phyloP scores from a whole-genome alignment of 441 rosid species.

The Jatropha multifida region DNA sequence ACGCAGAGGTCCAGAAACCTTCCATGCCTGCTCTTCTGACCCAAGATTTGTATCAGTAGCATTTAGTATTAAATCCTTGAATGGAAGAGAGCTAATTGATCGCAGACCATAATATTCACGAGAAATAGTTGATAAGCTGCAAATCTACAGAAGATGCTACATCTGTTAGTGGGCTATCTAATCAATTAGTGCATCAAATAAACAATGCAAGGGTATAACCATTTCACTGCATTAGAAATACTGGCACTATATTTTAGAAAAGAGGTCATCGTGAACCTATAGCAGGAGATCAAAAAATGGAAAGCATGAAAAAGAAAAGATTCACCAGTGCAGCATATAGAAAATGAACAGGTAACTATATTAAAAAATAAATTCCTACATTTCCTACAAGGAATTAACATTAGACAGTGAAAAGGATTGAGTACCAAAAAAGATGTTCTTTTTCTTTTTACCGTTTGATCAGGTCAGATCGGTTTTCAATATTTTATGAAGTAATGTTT shows the following conservation, averaged over 20 bases:
- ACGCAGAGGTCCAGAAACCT: constrained; percentile 62
- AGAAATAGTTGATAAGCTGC: constrained; percentile 85
- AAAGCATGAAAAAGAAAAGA: neutral
- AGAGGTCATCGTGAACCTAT: neutral
- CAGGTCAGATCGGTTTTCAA: neutral
- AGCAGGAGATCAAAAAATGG: neutral
- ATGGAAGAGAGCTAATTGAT: constrained; percentile 77
- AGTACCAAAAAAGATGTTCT: neutral
- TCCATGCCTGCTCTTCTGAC: constrained; percentile 72
- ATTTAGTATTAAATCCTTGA: constrained; percentile 78
- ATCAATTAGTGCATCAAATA: constrained; percentile 7
- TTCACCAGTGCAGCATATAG: neutral
- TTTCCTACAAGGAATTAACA: neutral
- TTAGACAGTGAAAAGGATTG: neutral
- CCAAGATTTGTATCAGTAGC: constrained; percentile 53
- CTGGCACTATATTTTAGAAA: neutral
- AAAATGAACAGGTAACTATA: neutral
- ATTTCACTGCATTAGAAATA: neutral
- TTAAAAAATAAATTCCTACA: neutral
- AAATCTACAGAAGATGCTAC: constrained; percentile 50
- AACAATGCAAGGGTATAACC: neutral
- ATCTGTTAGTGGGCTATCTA: constrained; percentile 20
- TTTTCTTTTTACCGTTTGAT: neutral
- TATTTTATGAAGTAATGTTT: neutral
- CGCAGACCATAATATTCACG: constrained; percentile 86